A percentile compares a stretch with the other conserved stretches of the same genome.
These are phyloP conservation scores for Coniosporium tulheliwenetii DNA, from an alignment of 2,329 filamentous ascomycete genomes.

Conservation along the genomic window DNA sequence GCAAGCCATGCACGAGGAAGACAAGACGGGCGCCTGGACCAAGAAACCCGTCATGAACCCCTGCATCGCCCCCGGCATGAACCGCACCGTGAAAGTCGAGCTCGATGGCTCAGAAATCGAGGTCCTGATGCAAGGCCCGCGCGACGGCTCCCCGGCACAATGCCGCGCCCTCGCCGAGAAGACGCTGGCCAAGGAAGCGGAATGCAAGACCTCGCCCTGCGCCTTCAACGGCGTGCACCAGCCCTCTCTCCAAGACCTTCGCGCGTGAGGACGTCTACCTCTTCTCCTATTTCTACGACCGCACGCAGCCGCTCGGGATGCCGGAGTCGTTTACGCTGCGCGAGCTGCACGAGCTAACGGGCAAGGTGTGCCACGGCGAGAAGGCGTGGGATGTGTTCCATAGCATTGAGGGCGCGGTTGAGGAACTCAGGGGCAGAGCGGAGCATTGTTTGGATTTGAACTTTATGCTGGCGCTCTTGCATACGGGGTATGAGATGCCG, in stretches of 20 bases:
- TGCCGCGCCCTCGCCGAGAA: slow-evolving; percentile 84
- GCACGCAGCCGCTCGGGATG: slow-evolving; percentile 87
- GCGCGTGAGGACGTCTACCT: slow-evolving; percentile 83
- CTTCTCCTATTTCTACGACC: slow-evolving; percentile 97
- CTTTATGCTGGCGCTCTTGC: slow-evolving; percentile 85
- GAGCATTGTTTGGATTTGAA: slow-evolving; percentile 92
- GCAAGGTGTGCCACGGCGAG: slow-evolving; percentile 70
- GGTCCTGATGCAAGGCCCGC: slow-evolving; percentile 80
- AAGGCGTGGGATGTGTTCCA: slow-evolving; percentile 65
- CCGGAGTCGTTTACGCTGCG: slow-evolving; percentile 90
- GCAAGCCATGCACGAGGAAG: slow-evolving; percentile 41
- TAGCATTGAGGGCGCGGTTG: slow-evolving; percentile 58
- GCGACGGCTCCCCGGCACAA: slow-evolving; percentile 59
- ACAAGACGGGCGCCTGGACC: slow-evolving; percentile 19
- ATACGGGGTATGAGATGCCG: slow-evolving; percentile 96
- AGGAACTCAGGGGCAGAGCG: slow-evolving; percentile 66
- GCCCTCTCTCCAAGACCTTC: slow-evolving; percentile 86
- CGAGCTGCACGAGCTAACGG: slow-evolving; percentile 74
- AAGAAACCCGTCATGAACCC: slow-evolving; percentile 56
- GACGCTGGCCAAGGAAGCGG: slow-evolving; percentile 73
- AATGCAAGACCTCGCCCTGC: slow-evolving; percentile 76
- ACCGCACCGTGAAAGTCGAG: slow-evolving; percentile 51
- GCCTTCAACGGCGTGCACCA: slow-evolving; percentile 98
- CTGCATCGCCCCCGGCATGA: slow-evolving; percentile 71
- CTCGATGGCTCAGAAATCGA: slow-evolving; percentile 40